These are phyloP conservation scores for Fusarium compactum DNA, from an alignment of 2,329 filamentous ascomycete species.

Conservation along the genomic window DNA sequence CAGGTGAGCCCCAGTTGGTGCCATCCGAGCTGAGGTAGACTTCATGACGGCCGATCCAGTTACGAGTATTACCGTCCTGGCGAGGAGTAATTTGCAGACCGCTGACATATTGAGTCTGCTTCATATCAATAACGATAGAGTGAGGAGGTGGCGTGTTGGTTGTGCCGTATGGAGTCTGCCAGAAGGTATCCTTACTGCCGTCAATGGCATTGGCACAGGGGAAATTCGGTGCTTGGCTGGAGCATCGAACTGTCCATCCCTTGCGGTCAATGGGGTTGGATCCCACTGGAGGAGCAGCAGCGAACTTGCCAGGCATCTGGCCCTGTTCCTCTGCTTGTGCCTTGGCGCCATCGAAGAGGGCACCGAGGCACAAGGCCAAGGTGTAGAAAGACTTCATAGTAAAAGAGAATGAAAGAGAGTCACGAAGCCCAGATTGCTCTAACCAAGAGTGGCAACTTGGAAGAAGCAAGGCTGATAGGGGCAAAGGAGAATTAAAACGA, in stretches of 20 bases:
- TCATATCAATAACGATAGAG: constrained; percentile 35
- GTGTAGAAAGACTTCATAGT: constrained; percentile 17
- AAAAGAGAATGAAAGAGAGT: neutral
- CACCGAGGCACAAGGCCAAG: constrained; percentile 22
- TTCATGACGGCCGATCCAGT: constrained; percentile 34
- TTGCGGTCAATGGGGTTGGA: constrained; percentile 31
- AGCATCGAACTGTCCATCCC: constrained; percentile 36
- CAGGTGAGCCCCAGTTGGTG: constrained; percentile 28
- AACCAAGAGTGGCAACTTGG: constrained; percentile 10
- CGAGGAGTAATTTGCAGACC: constrained; percentile 31
- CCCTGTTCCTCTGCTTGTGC: constrained; percentile 18
- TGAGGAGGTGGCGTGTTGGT: constrained; percentile 30
- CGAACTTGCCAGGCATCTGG: constrained; percentile 24
- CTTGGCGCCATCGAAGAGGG: constrained; percentile 4
- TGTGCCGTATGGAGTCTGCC: constrained; percentile 36
- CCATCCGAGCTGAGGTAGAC: constrained; percentile 36
- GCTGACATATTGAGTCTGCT: constrained; percentile 30
- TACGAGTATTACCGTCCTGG: constrained; percentile 26
- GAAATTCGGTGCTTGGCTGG: constrained; percentile 27
- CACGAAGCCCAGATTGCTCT: neutral
- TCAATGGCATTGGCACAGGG: constrained; percentile 34
- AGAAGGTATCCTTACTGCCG: constrained; percentile 29
- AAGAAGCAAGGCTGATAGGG: constrained; percentile 2
- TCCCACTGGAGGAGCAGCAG: constrained; percentile 31
- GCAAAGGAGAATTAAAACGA: neutral